Base-by-base conservation (phyloP, 495 filamentous ascomycete genomes). In the Symbiotaphrina buchneri region DNA sequence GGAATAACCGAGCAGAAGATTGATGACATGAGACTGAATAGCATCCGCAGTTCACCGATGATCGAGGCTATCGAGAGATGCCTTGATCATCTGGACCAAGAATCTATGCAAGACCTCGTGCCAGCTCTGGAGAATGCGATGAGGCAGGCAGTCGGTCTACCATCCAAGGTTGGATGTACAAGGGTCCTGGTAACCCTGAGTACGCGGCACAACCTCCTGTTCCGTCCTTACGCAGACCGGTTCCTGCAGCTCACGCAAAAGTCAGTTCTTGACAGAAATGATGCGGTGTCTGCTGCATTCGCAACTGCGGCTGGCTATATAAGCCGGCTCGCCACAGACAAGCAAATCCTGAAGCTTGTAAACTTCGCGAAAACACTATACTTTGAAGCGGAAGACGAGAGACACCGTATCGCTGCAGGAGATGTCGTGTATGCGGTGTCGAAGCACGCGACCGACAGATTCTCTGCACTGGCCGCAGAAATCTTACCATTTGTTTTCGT, bases 51-150 rank as follows among this genome's bases (percentile, higher is more conserved):
- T 7, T 87, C 78, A n/a, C 84, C 87, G 1, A 71, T 95, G 47
- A 83, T 80, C 55, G 87, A 94, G 49, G 82, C 82, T 14, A 80
- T 94, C 41, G 82, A 93, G 35, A 65, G 81, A 42, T 82, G 79
- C 47, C 56, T 97, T 18, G 80, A 93, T 39, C 66, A 71, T n/a
- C 55, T 90, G 5, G 82, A 97, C 45, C 70, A 69, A 3, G 47
- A 51, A 10, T 71, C 72, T 18, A 82, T 93, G 63, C 57, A 61
- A 38, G 58, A 71, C 15, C 54, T 93, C n/a, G 62, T 74, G 6
- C 65, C 66, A 8, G 59, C 52, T 13, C 58, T 97, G 1, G 68
- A 82, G 41, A 66, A 65, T 22, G 70, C 77, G 2, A 74, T 94
- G 46, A 84, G 83, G 39, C 67, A 73, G 13, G 76, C 80, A 3